Base-by-base conservation (phyloP, 1,284 basidiomycete species). In the Cutaneotrichosporon cutaneum region DNA sequence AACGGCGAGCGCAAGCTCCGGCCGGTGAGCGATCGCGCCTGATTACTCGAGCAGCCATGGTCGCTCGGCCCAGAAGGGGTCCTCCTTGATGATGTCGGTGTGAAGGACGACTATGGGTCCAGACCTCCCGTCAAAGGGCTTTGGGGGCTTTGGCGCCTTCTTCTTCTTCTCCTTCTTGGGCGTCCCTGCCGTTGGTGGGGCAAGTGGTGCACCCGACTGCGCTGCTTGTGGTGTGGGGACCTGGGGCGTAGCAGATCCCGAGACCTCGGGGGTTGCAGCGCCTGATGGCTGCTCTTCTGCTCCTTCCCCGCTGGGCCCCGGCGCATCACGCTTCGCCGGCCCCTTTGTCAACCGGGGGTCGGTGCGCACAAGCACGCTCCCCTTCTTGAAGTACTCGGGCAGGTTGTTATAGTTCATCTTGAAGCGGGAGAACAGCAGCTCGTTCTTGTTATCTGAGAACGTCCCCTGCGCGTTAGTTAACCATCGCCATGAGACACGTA, bases 361-460 rank as follows among this genome's bases (percentile, higher is more conserved):
- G 39, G 56, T 56, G 33, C 92, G 87, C 30, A 94, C 85, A 8
- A 97, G 77, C 1, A 92, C 84, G 64, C 89, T 94, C 9, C 95
- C 95, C 74, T 95, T 96, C 54, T 90, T 83, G 73, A 85, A 96
- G 66, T 90, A 84, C 3, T 85, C 83, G 4, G 88, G 83, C 1
- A 94, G 74, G 14, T 82, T 81, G 68, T 92, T 94, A 74, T 99
- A 99, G 75, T 98, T 99, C 70, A 95, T 87, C 0, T 83, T 83
- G 71, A 94, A 98, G 8, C 83, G 82, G 7, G 84, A 82, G 78
- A 89, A 95, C 1, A 99, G 81, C 4, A 97, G 88, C 77, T 98
- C 94, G 70, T 98, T 87, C 80, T 98, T 99, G 64, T 90, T 85
- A 59, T 88, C 86, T 1, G 93, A 90, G 27, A 90, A 82, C 0